Conservation (phyloP, 192 early-diverging fungal genomes). For the Cetraspora pellucida region DNA sequence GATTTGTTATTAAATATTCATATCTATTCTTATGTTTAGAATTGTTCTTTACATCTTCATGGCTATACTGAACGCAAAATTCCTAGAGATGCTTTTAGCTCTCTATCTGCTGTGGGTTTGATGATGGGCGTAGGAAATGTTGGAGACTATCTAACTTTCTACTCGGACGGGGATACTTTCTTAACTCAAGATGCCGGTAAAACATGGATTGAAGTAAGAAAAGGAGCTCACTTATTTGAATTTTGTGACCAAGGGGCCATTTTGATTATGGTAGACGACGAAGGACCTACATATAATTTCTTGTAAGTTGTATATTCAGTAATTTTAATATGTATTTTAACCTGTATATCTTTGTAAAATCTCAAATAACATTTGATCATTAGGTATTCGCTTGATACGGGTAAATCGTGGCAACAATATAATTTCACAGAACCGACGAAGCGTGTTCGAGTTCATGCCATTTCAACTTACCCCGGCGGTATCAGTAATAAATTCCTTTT, state of each 20-base stretch:
- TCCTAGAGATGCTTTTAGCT: conserved; percentile 77
- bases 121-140: conserved; percentile 94
- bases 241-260: conserved; percentile 93
- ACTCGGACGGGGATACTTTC: conserved; percentile 80
- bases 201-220: conserved; percentile 69
- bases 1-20: too few species aligned
- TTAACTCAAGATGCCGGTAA: conserved; percentile 86
- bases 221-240: conserved; percentile 71
- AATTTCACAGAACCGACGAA: background rate
- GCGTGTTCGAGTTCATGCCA: background rate
- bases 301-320: conserved; percentile 40
- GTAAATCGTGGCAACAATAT: background rate
- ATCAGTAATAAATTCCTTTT: background rate
- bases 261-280: conserved; percentile 74
- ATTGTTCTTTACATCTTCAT: conserved; percentile 80
- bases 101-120: conserved; percentile 78
- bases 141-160: conserved; percentile 62
- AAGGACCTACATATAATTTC: conserved; percentile 65
- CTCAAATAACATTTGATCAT: background rate
- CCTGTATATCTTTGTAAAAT: background rate
- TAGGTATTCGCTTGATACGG: background rate
- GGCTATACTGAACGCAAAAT: conserved; percentile 85
- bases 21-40: too few species aligned
- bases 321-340: background rate
- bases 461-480: background rate